Percentiles rank a stretch among this genome's conserved stretches.
Evolutionary conservation across 805 yeast species (phyloP).

Genomic region (Teunomyces stri): DNA sequence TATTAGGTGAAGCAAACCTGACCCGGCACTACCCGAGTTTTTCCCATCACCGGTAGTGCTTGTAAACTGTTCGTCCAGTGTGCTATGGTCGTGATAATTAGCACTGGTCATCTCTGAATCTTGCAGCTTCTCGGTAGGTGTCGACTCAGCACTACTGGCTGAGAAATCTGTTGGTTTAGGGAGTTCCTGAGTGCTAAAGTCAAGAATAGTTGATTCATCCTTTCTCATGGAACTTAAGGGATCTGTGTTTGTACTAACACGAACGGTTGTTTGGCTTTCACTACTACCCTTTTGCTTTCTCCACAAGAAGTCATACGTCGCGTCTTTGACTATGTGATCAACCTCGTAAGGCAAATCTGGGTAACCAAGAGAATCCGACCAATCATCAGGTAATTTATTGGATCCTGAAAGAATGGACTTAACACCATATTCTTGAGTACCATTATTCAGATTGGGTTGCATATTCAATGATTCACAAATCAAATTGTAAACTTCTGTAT

Average conservation of each 20-base stretch:
- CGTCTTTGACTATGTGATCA: slow-evolving; percentile 42
- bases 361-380: slow-evolving; percentile 48
- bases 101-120: background rate
- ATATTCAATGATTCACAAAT: slow-evolving; percentile 61
- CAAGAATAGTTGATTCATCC: slow-evolving; percentile 21
- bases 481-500: slow-evolving; percentile 70
- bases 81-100: background rate
- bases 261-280: slow-evolving; percentile 10
- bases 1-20: background rate
- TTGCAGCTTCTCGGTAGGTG: background rate
- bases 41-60: background rate
- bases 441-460: slow-evolving; percentile 59
- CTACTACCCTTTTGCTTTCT: slow-evolving; percentile 11
- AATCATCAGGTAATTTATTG: slow-evolving; percentile 35
- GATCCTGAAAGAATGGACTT: slow-evolving; percentile 18
- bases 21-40: background rate
- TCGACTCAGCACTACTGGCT: background rate
- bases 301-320: slow-evolving; percentile 53
- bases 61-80: background rate
- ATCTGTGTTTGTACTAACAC: slow-evolving; percentile 19
- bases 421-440: slow-evolving; percentile 27
- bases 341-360: slow-evolving; percentile 51
- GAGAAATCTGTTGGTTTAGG: slow-evolving; percentile 30
- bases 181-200: slow-evolving; percentile 13
- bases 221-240: slow-evolving; percentile 22